Evolutionary conservation across 768 basidiomycete species (phyloP), one percentile per base, ranked within the genome.

Genomic region (Boletus patriciae): DNA sequence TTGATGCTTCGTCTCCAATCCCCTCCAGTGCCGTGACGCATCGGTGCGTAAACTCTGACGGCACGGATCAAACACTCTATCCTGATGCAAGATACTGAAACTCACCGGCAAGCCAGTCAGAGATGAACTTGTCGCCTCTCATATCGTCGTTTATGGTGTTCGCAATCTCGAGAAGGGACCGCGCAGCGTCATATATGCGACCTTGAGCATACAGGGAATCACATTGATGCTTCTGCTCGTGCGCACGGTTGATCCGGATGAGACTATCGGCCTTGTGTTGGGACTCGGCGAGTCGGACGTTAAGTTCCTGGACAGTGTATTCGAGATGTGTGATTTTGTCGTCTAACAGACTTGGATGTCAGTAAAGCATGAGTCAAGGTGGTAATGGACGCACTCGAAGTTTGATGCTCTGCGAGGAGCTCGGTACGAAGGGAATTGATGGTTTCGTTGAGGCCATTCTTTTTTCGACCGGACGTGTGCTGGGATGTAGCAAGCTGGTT

Each of bases 41-140:
- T 15, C 29, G 51, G 3, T 33, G 3, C 5, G 25, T 41, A 23
- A 62, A 62, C 5, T 42, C 62, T 62, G 23, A 23, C n/a, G n/a
- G 25, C 1, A 27, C 12, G 12, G 3, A 38, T 38, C 21, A 1
- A 33, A 12, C 16, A 10, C 4, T 21, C 19, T 13, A 6, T 16
- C 1, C 1, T 15, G 0, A 6, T 1, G 1, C n/a, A 7, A 1
- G 9, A 51, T 2, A 8, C 16, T 1, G 8, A 43, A 15, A 55
- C 53, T 34, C 15, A 59, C 62, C 38, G 3, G 46, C 3, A n/a
- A 58, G 15, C 61, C 61, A 63, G n/a, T 55, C 40, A 11, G 40
- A 16, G 2, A 50, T 12, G 1, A 29, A 10, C 7, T 13, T 21
- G 23, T 55, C 45, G 2, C 21, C 38, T 15, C 31, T 33, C 6